Percentiles rank a stretch among this genome's conserved stretches.
Conservation (phyloP, 306 rosid genomes). For the Abrus precatorius region DNA sequence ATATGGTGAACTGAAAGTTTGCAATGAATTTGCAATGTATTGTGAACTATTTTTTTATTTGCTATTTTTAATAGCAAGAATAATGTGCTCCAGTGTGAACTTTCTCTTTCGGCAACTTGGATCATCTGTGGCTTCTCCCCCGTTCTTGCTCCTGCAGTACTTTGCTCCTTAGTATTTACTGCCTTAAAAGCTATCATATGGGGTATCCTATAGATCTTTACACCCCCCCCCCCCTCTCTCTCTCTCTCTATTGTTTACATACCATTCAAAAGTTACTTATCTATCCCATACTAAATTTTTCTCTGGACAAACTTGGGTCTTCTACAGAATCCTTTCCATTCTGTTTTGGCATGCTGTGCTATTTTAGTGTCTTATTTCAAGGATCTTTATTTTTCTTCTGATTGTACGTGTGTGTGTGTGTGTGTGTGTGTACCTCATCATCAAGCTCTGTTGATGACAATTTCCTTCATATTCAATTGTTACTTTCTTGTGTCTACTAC, state of each 20-base stretch:
- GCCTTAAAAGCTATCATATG: not conserved
- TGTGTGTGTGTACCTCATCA: not conserved
- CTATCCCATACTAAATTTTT: not conserved
- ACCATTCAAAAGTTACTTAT: not conserved
- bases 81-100: not conserved
- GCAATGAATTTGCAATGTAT: not conserved
- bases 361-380: not conserved
- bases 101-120: too few relatives aligned
- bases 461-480: not conserved
- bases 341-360: not conserved
- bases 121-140: not conserved
- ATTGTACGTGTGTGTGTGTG: not conserved
- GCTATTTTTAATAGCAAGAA: not conserved
- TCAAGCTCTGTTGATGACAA: not conserved
- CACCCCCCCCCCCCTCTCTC: not conserved
- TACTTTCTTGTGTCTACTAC: not conserved
- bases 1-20: not conserved
- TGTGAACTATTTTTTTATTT: not conserved
- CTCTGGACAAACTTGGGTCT: not conserved
- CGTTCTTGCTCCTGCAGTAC: not conserved
- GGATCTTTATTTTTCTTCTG: not conserved
- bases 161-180: not conserved
- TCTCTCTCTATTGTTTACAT: not conserved
- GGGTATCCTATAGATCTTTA: not conserved
- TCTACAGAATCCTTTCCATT: slow-evolving; percentile 4